Evolutionary conservation across 2,329 filamentous ascomycete genomes (phyloP).

Genomic region (Colletotrichum tabaci): DNA sequence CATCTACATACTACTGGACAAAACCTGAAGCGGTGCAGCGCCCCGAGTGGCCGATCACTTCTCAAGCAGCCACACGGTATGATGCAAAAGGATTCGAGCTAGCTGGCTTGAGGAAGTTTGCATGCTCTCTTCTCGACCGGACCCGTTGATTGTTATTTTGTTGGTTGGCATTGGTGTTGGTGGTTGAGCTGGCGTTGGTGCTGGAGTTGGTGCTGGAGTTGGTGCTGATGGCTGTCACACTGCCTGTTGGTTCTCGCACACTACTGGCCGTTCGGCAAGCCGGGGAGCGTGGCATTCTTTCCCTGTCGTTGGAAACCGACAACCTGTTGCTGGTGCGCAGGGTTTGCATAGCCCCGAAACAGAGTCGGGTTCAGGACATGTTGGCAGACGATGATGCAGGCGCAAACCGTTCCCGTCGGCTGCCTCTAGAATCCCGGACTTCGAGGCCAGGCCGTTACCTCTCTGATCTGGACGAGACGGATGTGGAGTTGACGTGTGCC

Average conservation of each 20-base stretch:
- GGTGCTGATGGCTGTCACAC: neutral
- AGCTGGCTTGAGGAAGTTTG: constrained; percentile 16
- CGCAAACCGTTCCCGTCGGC: constrained; percentile 19
- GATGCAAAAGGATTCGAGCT: constrained; percentile 6
- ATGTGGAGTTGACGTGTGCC: constrained; percentile 32
- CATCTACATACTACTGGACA: constrained; percentile 9
- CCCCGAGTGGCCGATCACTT: constrained; percentile 23
- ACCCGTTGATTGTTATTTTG: constrained; percentile 18
- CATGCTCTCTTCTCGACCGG: neutral
- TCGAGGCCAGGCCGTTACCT: constrained; percentile 12
- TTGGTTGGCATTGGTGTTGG: constrained; percentile 18
- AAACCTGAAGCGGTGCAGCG: constrained; percentile 29
- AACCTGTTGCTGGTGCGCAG: neutral
- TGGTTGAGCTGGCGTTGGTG: constrained; percentile 4
- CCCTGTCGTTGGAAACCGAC: neutral
- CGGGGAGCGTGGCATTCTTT: neutral
- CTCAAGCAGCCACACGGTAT: constrained; percentile 13
- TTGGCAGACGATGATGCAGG: constrained; percentile 10
- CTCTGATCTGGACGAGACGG: constrained; percentile 33
- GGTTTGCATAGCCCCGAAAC: neutral
- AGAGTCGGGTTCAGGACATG: neutral
- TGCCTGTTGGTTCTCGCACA: neutral
- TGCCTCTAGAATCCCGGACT: constrained; percentile 26
- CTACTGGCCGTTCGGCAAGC: neutral
- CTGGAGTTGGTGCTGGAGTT: constrained; percentile 2